Conservation (phyloP, 1,139 yeast genomes). For the Pichia sp. region DNA sequence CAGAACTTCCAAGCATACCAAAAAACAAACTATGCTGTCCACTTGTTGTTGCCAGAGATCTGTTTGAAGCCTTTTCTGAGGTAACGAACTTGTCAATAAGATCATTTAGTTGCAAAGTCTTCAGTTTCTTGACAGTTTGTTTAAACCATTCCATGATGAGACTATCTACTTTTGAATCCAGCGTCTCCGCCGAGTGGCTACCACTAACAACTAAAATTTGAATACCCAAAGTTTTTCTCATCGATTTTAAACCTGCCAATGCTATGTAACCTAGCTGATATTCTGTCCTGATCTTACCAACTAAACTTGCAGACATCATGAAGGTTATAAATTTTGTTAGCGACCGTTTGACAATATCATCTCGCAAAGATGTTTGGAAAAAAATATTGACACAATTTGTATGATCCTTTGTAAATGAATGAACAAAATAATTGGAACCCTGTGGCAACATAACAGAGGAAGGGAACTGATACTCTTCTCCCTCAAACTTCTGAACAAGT, state of each 20-base stretch:
- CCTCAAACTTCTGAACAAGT: slow-evolving; percentile 18
- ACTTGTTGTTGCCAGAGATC: slow-evolving; percentile 27
- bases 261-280: slow-evolving; percentile 58
- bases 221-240: slow-evolving; percentile 51
- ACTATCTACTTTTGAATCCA: slow-evolving; percentile 44
- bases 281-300: slow-evolving; percentile 45
- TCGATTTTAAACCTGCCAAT: slow-evolving; percentile 47
- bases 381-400: slow-evolving; percentile 48
- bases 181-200: slow-evolving; percentile 34
- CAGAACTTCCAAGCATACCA: slow-evolving; percentile 33
- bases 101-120: slow-evolving; percentile 29
- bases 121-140: slow-evolving; percentile 26
- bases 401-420: slow-evolving; percentile 41
- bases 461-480: slow-evolving; percentile 15
- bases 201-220: slow-evolving; percentile 52
- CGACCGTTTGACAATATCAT: slow-evolving; percentile 33
- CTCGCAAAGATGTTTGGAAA: slow-evolving; percentile 50
- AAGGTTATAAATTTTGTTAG: slow-evolving; percentile 44
- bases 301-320: slow-evolving; percentile 39
- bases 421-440: slow-evolving; percentile 34
- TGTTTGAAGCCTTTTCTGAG: slow-evolving; percentile 23
- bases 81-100: slow-evolving; percentile 39
- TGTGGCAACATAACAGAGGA: slow-evolving; percentile 38
- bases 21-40: slow-evolving; percentile 38
- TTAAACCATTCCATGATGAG: slow-evolving; percentile 40